Percentiles rank a stretch among this genome's conserved stretches.
Conservation (phyloP, 176 grass and related monocot species). For the Oryza coarctata region DNA sequence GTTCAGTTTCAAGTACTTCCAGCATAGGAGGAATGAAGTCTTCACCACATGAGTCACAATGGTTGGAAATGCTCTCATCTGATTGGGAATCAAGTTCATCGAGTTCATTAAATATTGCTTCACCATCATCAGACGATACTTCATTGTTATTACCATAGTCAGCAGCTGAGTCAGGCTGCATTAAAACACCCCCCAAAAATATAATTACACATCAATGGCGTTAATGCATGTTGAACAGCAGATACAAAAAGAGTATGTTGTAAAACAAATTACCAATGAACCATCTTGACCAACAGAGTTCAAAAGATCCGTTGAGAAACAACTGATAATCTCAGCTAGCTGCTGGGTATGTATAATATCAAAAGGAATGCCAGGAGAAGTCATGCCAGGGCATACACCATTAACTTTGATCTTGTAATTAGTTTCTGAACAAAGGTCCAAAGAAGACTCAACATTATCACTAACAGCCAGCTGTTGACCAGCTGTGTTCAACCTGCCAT, state of each 20-base stretch:
- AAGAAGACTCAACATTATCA: slow-evolving; percentile 26
- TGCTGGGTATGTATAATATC: slow-evolving; percentile 47
- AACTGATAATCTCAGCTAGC: slow-evolving; percentile 32
- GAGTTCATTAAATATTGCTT: slow-evolving; percentile 48
- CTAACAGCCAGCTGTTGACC: slow-evolving; percentile 25
- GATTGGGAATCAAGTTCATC: slow-evolving; percentile 12
- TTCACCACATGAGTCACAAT: slow-evolving; percentile 1
- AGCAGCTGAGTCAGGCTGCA: slow-evolving; percentile 43
- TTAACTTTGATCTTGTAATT: not conserved
- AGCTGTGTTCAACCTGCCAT: slow-evolving; percentile 11
- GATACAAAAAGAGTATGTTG: not conserved
- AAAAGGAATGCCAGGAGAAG: slow-evolving; percentile 18
- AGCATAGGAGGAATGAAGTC: slow-evolving; percentile 1
- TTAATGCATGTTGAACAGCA: not conserved
- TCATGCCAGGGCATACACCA: slow-evolving; percentile 7
- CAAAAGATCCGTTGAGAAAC: not conserved
- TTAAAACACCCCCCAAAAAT: not conserved
- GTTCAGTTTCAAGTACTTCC: slow-evolving; percentile 23
- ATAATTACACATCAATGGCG: not conserved
- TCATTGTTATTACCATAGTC: slow-evolving; percentile 15
- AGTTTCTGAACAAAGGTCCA: slow-evolving; percentile 19
- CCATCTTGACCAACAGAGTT: slow-evolving; percentile 15
- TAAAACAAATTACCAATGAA: slow-evolving; percentile 31
- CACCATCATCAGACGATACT: slow-evolving; percentile 18
- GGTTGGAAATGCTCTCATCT: slow-evolving; percentile 2